These are phyloP conservation scores for Flaveria brownii DNA, from an alignment of 129 eudicot species.

Conservation along the genomic window DNA sequence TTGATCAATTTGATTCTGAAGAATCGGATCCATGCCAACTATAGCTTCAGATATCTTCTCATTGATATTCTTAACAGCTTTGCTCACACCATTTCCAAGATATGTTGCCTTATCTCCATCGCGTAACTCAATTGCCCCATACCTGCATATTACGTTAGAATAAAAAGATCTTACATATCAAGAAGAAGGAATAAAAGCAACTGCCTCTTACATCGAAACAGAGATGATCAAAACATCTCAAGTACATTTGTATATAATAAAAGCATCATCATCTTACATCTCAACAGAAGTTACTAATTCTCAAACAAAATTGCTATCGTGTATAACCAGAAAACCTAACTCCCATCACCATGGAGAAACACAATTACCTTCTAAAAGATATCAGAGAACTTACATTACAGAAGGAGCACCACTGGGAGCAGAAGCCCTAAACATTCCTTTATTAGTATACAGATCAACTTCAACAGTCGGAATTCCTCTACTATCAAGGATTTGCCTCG, in stretches of 20 bases:
- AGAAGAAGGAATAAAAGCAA: not conserved
- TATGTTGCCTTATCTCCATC: slow-evolving; percentile 86
- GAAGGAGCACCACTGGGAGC: slow-evolving; percentile 85
- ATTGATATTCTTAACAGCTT: slow-evolving; percentile 82
- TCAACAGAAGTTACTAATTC: not conserved
- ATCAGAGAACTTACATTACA: slow-evolving; percentile 60
- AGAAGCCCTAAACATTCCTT: slow-evolving; percentile 91
- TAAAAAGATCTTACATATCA: slow-evolving; percentile 1
- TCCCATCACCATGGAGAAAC: not conserved
- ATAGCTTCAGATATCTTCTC: slow-evolving; percentile 93
- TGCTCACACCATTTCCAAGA: slow-evolving; percentile 87
- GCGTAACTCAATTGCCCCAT: slow-evolving; percentile 91
- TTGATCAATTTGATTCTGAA: slow-evolving; percentile 90
- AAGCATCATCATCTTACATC: not conserved
- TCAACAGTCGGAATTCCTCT: slow-evolving; percentile 98
- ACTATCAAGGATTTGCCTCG: slow-evolving; percentile 89
- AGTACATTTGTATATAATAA: not conserved
- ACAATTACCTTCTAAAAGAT: not conserved
- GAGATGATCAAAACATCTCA: not conserved
- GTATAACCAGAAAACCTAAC: not conserved
- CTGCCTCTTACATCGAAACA: not conserved
- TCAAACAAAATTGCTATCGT: not conserved
- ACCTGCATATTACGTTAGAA: slow-evolving; percentile 48
- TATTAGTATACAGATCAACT: slow-evolving; percentile 82
- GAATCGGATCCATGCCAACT: slow-evolving; percentile 96